Conservation (phyloP, 2,329 filamentous ascomycete species). For the Ophiosphaerella herpotricha region DNA sequence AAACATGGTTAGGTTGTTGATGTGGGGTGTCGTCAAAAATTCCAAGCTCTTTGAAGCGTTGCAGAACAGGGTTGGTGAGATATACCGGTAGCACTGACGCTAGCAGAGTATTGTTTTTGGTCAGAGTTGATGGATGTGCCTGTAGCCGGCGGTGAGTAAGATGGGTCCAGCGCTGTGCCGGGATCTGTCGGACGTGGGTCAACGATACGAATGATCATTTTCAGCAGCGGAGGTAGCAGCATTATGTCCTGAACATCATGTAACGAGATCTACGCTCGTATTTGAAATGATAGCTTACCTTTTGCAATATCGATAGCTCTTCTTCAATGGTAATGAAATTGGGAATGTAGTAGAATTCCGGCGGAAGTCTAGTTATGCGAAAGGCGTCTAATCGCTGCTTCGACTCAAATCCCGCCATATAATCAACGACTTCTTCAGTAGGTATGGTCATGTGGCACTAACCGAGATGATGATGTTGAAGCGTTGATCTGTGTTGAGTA, state of each 20-base stretch:
- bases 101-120: constrained; percentile 71
- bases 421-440: too few species aligned
- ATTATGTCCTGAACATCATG: neutral
- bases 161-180: constrained; percentile 72
- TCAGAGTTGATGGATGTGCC: constrained; percentile 84
- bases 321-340: constrained; percentile 80
- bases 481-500: too few species aligned
- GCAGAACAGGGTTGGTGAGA: constrained; percentile 71
- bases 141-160: constrained; percentile 89
- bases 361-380: constrained; percentile 61
- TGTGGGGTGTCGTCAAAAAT: constrained; percentile 72
- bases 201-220: neutral
- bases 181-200: constrained; percentile 43
- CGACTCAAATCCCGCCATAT: neutral
- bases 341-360: constrained; percentile 79
- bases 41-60: constrained; percentile 55
- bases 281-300: constrained; percentile 54
- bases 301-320: constrained; percentile 71
- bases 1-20: constrained; percentile 79
- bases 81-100: constrained; percentile 74
- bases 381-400: constrained; percentile 16
- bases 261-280: neutral
- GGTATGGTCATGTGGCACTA: too few species aligned
- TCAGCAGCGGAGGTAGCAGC: too few species aligned
- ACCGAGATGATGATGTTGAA: too few species aligned